Evolutionary conservation across 108 stramenopile species (phyloP).

Genomic region (Craspedostauros australis): DNA sequence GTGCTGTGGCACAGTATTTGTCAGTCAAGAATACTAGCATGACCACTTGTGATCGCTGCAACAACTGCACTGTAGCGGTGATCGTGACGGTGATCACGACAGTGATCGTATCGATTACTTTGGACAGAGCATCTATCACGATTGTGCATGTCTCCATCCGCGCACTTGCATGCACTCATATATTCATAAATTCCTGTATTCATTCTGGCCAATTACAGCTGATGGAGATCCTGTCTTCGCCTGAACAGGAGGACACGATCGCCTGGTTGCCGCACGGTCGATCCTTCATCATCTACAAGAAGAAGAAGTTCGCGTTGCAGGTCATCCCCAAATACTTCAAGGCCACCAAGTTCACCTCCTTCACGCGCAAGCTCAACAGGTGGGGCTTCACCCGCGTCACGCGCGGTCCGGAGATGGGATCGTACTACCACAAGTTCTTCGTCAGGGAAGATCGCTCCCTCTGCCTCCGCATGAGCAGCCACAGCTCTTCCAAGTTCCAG

Average conservation of each 20-base stretch:
- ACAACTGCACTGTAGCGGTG: not conserved
- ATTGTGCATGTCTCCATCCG: not conserved
- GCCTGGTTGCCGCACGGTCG: conserved; percentile 46
- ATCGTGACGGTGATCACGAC: not conserved
- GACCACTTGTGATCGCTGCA: not conserved
- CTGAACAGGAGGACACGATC: conserved; percentile 27
- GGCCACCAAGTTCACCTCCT: conserved; percentile 79
- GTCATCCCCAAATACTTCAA: conserved; percentile 83
- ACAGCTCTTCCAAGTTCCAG: conserved; percentile 30
- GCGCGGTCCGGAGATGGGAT: conserved; percentile 18
- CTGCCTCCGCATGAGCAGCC: conserved; percentile 49
- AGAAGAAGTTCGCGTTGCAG: conserved; percentile 43
- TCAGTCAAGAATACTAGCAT: too few relatives aligned
- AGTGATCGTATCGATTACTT: too few relatives aligned
- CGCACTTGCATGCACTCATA: not conserved
- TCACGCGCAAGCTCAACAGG: conserved; percentile 57
- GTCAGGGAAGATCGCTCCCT: conserved; percentile 28
- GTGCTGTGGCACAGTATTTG: too few relatives aligned
- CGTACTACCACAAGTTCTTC: conserved; percentile 52
- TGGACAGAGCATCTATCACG: not conserved
- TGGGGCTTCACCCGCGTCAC: conserved; percentile 36
- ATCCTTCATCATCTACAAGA: conserved; percentile 44
- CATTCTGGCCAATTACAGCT: conserved; percentile 19
- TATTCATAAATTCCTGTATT: not conserved
- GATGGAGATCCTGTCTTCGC: conserved; percentile 33